Evolutionary conservation across 1,284 basidiomycete genomes (phyloP), one percentile per base, ranked within the genome.

Genomic region (Singerocomus inundabilis): DNA sequence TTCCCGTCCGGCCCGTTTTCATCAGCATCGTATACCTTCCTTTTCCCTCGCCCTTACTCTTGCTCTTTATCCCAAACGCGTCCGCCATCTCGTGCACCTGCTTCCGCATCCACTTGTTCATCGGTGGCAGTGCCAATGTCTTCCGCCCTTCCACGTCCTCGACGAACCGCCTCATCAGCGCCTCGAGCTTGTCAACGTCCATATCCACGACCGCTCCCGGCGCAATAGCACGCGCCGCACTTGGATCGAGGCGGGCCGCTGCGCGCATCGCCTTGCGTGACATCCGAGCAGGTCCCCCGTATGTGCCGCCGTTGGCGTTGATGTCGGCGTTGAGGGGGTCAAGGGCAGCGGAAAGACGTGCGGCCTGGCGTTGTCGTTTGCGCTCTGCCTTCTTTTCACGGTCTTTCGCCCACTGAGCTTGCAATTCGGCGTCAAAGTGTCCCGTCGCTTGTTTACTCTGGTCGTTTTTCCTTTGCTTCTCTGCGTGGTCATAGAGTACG

Each of bases 381-480:
- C 76, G 72, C 51, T 83, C 84, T 0, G 91, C 91, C 68, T 96
- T 97, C 70, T 84, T 88, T 46, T 75, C 71, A 2, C 91, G 85
- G 63, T 96, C 93, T 45, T 79, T 79, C 52, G 83, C 79, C 92
- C 92, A 96, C 56, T 86, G 87, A 0, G 71, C 79, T 52, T 78
- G 78, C 1, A 97, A 75, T 9, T 85, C 78, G 2, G 73, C 65
- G 0, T 88, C 82, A 43, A 93, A 69, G 46, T 33, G 69, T 57
- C 53, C 78, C 76, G 34, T 70, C 63, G 16, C 1, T 7, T 49
- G 32, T 52, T 81, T 83, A 48, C 52, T 73, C 53, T 75, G 60
- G 37, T 34, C 50, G 61, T 86, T 86, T 53, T 75, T 77, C 40
- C 73, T 72, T n/a, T n/a, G n/a, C n/a, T n/a, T n/a, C 51, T 74